Percentiles rank a stretch among this genome's conserved stretches.
phyloP scores from a whole-genome alignment of 1,139 yeast species.

The Trichomonascaceae sp. region DNA sequence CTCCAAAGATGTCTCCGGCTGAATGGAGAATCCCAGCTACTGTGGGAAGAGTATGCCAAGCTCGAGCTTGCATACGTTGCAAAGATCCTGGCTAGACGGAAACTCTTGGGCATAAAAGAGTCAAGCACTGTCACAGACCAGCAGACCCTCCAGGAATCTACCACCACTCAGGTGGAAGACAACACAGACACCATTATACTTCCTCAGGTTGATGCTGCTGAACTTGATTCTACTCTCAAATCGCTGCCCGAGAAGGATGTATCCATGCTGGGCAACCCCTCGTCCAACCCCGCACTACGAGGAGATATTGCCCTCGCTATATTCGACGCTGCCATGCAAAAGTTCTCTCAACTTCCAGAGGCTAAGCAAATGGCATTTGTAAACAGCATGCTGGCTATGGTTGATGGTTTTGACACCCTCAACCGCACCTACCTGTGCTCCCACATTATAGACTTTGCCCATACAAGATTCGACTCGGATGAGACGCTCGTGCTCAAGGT shows the following conservation, averaged over 20 bases:
- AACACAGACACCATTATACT: constrained; percentile 27
- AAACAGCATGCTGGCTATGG: constrained; percentile 36
- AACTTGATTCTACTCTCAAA: constrained; percentile 48
- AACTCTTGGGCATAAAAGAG: constrained; percentile 53
- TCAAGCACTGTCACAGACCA: background rate
- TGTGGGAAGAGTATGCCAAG: constrained; percentile 81
- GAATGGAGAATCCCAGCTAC: constrained; percentile 54
- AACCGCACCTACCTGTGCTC: constrained; percentile 54
- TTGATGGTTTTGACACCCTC: constrained; percentile 57
- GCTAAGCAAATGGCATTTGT: constrained; percentile 24
- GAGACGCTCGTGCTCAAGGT: constrained; percentile 36
- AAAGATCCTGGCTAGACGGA: constrained; percentile 70
- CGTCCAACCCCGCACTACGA: constrained; percentile 76
- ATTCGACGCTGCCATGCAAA: constrained; percentile 57
- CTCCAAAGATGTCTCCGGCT: constrained; percentile 79
- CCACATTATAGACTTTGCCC: constrained; percentile 44
- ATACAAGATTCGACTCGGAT: constrained; percentile 7
- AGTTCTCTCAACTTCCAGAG: constrained; percentile 29
- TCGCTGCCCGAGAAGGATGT: constrained; percentile 79
- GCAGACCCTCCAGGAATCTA: constrained; percentile 4
- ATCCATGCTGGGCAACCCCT: constrained; percentile 73
- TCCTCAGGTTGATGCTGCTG: constrained; percentile 35
- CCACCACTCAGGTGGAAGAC: constrained; percentile 23
- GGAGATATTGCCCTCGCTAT: constrained; percentile 83
- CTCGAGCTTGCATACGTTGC: constrained; percentile 80